A percentile compares a stretch with the other conserved stretches of the same genome.
phyloP scores from a whole-genome alignment of 371 early-diverging fungal species.

The Amoeboaphelidium protococcarum region DNA sequence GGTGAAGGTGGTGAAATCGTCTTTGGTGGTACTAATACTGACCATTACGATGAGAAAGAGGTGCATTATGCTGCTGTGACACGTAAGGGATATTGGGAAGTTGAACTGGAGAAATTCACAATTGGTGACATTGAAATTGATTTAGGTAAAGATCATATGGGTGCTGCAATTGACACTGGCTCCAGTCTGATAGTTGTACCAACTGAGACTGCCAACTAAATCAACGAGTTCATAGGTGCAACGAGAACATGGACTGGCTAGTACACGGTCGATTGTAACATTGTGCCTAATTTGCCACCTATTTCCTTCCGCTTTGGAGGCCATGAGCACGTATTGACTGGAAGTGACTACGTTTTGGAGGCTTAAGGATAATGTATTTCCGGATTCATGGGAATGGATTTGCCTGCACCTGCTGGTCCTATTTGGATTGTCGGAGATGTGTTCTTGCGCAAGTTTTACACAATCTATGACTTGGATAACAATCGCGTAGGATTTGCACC shows the following conservation, averaged over 20 bases:
- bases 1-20: conserved; percentile 25
- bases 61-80: conserved; percentile 45
- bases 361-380: conserved; percentile 55
- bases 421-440: conserved; percentile 73
- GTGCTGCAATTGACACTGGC: conserved; percentile 57
- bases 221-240: conserved; percentile 62
- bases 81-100: conserved; percentile 85
- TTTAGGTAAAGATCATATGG: conserved; percentile 14
- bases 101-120: conserved; percentile 34
- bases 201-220: conserved; percentile 36
- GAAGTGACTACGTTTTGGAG: conserved; percentile 32
- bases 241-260: conserved; percentile 69
- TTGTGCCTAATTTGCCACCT: conserved; percentile 33
- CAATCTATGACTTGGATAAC: conserved; percentile 53
- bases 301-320: conserved; percentile 46
- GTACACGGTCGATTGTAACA: conserved; percentile 46
- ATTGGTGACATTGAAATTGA: conserved; percentile 33
- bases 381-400: conserved; percentile 76
- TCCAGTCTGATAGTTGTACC: conserved; percentile 49
- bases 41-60: conserved; percentile 39
- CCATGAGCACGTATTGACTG: conserved; percentile 7
- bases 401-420: conserved; percentile 19
- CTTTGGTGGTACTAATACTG: conserved; percentile 45
- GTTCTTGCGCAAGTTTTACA: conserved; percentile 69
- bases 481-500: conserved; percentile 59